phyloP scores from a whole-genome alignment of 768 basidiomycete species.

The Macrolepiota albuminosa region DNA sequence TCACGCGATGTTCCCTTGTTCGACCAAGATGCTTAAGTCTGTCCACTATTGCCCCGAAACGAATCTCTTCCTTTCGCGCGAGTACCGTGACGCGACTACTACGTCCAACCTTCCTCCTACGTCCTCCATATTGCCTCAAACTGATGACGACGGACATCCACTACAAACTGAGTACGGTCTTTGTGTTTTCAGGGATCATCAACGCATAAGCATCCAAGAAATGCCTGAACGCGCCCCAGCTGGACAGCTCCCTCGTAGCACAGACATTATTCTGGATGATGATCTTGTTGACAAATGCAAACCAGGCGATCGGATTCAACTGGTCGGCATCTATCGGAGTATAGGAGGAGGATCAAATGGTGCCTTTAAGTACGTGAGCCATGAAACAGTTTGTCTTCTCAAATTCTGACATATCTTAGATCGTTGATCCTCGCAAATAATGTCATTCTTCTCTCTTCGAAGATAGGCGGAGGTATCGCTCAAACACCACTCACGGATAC shows the following conservation, averaged over 20 bases:
- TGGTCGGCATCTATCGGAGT: conserved; percentile 93
- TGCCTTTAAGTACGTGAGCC: conserved; percentile 79
- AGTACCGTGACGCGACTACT: conserved; percentile 91
- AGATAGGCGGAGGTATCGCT: conserved; percentile 92
- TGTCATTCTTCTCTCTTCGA: conserved; percentile 89
- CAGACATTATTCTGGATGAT: conserved; percentile 93
- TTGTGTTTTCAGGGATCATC: conserved; percentile 92
- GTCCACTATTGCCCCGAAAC: conserved; percentile 95
- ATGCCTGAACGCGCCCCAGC: conserved; percentile 99
- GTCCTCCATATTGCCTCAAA: conserved; percentile 81
- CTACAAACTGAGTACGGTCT: conserved; percentile 91
- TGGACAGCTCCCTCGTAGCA: conserved; percentile 93
- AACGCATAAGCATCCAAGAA: conserved; percentile 97
- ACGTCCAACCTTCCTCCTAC: conserved; percentile 85
- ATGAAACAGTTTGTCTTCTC: conserved; percentile 8
- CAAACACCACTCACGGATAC: conserved; percentile 88
- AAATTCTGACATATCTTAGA: conserved; percentile 35
- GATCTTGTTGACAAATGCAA: conserved; percentile 97
- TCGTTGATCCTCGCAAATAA: conserved; percentile 94
- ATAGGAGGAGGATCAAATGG: conserved; percentile 87
- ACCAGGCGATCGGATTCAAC: conserved; percentile 94
- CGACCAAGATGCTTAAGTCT: conserved; percentile 98
- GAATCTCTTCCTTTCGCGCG: conserved; percentile 73
- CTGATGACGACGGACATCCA: conserved; percentile 83
- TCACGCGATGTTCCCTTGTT: conserved; percentile 95